A percentile compares a stretch with the other conserved stretches of the same genome.
phyloP scores from a whole-genome alignment of 805 yeast species.

The Ogataea philodendri region DNA sequence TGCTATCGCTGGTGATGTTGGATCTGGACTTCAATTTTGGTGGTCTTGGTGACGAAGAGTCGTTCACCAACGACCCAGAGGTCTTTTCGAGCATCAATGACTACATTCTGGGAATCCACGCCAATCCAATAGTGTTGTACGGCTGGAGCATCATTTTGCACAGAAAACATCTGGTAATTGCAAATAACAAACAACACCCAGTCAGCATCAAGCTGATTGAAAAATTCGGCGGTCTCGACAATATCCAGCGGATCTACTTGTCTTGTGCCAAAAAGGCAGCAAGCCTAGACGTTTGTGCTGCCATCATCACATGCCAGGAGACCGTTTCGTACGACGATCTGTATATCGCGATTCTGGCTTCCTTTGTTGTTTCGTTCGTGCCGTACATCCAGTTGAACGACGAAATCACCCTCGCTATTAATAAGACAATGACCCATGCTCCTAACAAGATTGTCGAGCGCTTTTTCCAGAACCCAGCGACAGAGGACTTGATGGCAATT shows the following conservation, averaged over 20 bases:
- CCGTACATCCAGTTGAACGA: constrained; percentile 51
- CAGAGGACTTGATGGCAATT: constrained; percentile 46
- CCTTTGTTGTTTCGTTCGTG: constrained; percentile 43
- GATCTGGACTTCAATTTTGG: constrained; percentile 55
- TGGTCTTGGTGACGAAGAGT: constrained; percentile 36
- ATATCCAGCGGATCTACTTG: constrained; percentile 29
- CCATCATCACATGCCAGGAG: constrained; percentile 41
- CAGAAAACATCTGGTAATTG: constrained; percentile 46
- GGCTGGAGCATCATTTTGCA: constrained; percentile 66
- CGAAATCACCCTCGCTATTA: constrained; percentile 41
- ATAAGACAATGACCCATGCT: constrained; percentile 41
- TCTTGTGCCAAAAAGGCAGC: constrained; percentile 41
- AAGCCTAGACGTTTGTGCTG: constrained; percentile 43
- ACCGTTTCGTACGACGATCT: constrained; percentile 48
- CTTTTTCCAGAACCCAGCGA: constrained; percentile 46
- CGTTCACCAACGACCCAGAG: constrained; percentile 43
- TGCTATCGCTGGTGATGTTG: constrained; percentile 50
- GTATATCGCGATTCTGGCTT: constrained; percentile 49
- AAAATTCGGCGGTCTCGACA: constrained; percentile 19
- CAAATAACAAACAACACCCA: constrained; percentile 31
- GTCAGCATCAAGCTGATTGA: constrained; percentile 21
- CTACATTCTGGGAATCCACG: constrained; percentile 29
- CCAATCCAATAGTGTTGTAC: constrained; percentile 53
- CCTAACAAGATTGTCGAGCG: constrained; percentile 44
- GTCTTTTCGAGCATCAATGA: constrained; percentile 30